phyloP scores from a whole-genome alignment of 352 stramenopile species.

The Pythium scleroteichum region DNA sequence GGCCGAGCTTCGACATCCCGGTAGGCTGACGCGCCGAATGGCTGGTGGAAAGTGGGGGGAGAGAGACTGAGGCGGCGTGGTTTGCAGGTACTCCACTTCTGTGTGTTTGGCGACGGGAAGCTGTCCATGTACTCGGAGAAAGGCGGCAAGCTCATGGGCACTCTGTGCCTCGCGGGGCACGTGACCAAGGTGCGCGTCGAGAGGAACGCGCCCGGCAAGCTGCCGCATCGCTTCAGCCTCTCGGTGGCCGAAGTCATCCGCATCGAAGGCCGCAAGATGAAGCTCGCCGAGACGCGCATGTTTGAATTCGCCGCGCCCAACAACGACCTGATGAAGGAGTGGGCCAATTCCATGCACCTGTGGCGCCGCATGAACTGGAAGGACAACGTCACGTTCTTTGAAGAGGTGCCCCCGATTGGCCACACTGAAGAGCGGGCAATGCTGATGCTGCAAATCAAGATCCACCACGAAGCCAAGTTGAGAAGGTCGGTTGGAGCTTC shows the following conservation, averaged over 20 bases:
- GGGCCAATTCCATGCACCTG: conserved; percentile 79
- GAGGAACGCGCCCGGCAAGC: conserved; percentile 56
- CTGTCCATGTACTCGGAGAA: conserved; percentile 78
- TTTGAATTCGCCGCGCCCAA: conserved; percentile 72
- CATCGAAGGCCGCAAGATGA: conserved; percentile 79
- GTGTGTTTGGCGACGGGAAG: conserved; percentile 75
- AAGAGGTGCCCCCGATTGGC: conserved; percentile 46
- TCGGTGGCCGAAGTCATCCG: conserved; percentile 66
- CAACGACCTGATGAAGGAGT: conserved; percentile 85
- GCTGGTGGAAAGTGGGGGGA: too few species aligned
- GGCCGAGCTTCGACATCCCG: conserved; percentile 47
- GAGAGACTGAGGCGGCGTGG: too few species aligned
- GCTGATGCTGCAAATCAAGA: conserved; percentile 59
- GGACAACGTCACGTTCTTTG: conserved; percentile 87
- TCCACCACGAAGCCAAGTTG: conserved; percentile 49
- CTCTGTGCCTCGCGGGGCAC: conserved; percentile 65
- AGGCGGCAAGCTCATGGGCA: conserved; percentile 57
- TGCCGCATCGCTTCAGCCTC: conserved; percentile 76
- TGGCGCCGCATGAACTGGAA: conserved; percentile 89
- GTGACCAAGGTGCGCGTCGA: conserved; percentile 82
- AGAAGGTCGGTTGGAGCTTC: conserved; percentile 33
- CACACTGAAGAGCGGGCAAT: conserved; percentile 60
- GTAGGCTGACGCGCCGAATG: conserved; percentile 26
- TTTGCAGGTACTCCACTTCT: conserved; percentile 64
- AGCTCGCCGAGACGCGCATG: conserved; percentile 59